Conservation (phyloP, 1,284 basidiomycete species). For the Waitea zeae region DNA sequence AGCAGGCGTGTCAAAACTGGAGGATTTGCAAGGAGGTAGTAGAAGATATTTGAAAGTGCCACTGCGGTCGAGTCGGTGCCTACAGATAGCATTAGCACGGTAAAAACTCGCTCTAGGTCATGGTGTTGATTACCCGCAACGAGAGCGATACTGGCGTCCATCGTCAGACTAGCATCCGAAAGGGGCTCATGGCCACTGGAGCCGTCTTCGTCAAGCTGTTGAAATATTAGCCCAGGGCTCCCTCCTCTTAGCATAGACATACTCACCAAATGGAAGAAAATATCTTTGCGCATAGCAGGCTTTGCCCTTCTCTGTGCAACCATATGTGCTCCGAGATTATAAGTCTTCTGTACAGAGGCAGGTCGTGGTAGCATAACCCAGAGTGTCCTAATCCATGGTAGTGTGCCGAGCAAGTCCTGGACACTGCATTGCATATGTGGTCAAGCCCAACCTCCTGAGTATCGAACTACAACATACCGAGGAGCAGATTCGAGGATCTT, state of each 20-base stretch:
- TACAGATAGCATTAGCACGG: not conserved
- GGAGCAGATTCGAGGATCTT: too few species aligned
- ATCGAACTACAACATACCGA: not conserved
- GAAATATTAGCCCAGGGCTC: not conserved
- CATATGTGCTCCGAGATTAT: not conserved
- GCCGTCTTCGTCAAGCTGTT: slow-evolving; percentile 21
- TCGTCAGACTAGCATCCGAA: slow-evolving; percentile 5
- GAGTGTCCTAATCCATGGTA: not conserved
- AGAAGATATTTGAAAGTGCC: slow-evolving; percentile 17
- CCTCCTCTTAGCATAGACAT: not conserved
- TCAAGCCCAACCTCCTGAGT: not conserved
- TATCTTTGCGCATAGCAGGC: not conserved
- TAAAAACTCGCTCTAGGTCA: not conserved
- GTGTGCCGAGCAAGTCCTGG: not conserved
- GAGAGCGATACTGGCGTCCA: slow-evolving; percentile 10
- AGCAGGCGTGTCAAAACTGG: slow-evolving; percentile 15
- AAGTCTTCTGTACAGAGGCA: not conserved
- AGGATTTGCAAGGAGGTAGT: slow-evolving; percentile 17
- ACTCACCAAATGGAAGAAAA: not conserved
- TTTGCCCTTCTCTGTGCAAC: not conserved
- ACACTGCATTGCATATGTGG: not conserved
- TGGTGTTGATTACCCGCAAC: slow-evolving; percentile 10
- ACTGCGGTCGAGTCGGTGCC: slow-evolving; percentile 23
- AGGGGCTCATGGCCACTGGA: slow-evolving; percentile 8
- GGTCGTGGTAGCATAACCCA: not conserved